These are phyloP conservation scores for Phytophthora syringae DNA, from an alignment of 352 stramenopile genomes.

Conservation along the genomic window DNA sequence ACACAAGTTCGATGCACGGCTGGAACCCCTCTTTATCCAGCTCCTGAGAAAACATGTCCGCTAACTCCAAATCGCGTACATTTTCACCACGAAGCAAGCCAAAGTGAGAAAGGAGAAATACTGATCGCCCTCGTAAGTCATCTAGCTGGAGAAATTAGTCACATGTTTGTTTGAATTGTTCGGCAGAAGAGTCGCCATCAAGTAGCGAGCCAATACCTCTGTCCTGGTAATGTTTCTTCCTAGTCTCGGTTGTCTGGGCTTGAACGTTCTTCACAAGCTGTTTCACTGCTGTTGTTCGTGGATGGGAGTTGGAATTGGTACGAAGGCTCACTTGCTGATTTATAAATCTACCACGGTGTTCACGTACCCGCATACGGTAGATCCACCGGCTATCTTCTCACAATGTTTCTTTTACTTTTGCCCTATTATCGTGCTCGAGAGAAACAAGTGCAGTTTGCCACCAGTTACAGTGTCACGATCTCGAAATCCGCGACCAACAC, in stretches of 20 bases:
- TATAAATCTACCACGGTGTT: conserved; percentile 8
- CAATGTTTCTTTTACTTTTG: conserved; percentile 17
- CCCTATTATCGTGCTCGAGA: conserved; percentile 5
- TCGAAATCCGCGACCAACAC: not conserved
- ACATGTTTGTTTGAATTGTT: conserved; percentile 11
- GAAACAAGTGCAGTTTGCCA: conserved; percentile 7
- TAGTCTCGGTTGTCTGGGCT: conserved; percentile 3
- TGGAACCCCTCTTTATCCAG: conserved; percentile 10
- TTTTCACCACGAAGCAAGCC: conserved; percentile 19
- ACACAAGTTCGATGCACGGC: conserved; percentile 2
- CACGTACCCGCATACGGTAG: conserved; percentile 2
- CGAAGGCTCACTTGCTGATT: conserved; percentile 16
- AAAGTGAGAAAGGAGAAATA: conserved; percentile 16
- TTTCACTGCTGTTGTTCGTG: too few species aligned
- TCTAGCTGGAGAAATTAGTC: conserved; percentile 3
- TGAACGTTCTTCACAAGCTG: too few species aligned
- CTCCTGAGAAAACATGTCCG: conserved; percentile 8
- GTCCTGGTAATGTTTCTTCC: conserved; percentile 15
- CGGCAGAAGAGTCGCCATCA: conserved; percentile 1
- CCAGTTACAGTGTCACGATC: not conserved
- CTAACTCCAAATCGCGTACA: conserved; percentile 11
- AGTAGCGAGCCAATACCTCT: conserved; percentile 5
- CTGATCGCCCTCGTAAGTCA: conserved; percentile 5
- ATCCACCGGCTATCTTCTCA: not conserved
- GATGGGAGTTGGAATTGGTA: too few species aligned